phyloP scores from a whole-genome alignment of 2,329 filamentous ascomycete genomes.

The Fusarium anguioides region DNA sequence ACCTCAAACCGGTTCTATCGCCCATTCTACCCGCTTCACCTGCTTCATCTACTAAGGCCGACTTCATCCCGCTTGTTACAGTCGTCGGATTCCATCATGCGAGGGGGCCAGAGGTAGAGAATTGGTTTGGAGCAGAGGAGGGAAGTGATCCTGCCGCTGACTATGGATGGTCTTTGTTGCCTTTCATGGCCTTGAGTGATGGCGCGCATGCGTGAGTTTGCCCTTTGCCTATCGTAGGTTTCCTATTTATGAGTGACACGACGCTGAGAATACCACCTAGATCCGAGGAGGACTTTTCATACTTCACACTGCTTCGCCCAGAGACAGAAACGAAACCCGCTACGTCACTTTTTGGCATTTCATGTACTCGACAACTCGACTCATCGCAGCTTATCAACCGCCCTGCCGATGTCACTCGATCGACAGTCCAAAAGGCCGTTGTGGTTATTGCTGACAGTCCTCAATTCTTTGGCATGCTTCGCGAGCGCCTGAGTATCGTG shows the following conservation, averaged over 20 bases:
- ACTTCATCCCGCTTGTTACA: conserved; percentile 76
- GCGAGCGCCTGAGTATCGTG: conserved; percentile 89
- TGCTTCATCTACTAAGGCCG: conserved; percentile 47
- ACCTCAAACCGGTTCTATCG: conserved; percentile 48
- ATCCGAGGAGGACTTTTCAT: conserved; percentile 95
- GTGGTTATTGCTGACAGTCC: conserved; percentile 94
- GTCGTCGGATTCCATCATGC: conserved; percentile 89
- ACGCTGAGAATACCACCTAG: conserved; percentile 61
- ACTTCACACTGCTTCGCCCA: conserved; percentile 88
- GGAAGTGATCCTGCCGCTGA: conserved; percentile 81
- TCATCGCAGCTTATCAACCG: conserved; percentile 79
- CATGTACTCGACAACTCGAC: conserved; percentile 92
- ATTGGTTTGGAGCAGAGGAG: conserved; percentile 83
- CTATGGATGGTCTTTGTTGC: conserved; percentile 90
- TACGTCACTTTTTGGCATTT: conserved; percentile 93
- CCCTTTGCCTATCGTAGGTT: background rate
- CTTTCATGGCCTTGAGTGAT: conserved; percentile 97
- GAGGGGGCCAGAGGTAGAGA: conserved; percentile 90
- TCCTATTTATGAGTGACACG: background rate
- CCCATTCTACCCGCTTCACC: conserved; percentile 49
- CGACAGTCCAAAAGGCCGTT: conserved; percentile 97
- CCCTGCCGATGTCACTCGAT: conserved; percentile 91
- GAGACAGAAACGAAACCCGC: conserved; percentile 65
- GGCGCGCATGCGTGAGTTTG: conserved; percentile 86
- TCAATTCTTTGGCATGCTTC: conserved; percentile 88